Evolutionary conservation across 2,329 filamentous ascomycete species (phyloP).

Genomic region (Zymoseptoria crescenta): DNA sequence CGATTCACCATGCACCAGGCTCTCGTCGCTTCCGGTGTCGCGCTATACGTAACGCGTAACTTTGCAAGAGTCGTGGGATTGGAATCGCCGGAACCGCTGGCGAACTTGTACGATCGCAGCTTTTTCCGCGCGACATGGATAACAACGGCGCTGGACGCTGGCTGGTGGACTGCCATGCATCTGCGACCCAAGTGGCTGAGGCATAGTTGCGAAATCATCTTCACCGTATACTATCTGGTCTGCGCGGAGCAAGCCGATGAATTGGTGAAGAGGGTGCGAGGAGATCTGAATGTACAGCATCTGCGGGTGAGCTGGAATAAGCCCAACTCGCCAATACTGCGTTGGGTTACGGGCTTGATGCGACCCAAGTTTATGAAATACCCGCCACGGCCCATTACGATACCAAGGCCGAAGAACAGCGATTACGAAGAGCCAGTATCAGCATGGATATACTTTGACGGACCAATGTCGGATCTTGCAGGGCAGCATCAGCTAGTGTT

Average conservation of each 20-base stretch:
- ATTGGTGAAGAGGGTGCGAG: slow-evolving; percentile 86
- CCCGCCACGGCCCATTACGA: slow-evolving; percentile 72
- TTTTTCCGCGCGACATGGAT: slow-evolving; percentile 98
- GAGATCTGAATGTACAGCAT: slow-evolving; percentile 81
- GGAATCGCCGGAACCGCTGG: slow-evolving; percentile 85
- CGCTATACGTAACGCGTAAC: slow-evolving; percentile 85
- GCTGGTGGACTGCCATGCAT: slow-evolving; percentile 97
- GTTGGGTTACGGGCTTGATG: slow-evolving; percentile 62
- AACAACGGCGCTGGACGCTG: slow-evolving; percentile 85
- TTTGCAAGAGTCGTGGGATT: slow-evolving; percentile 87
- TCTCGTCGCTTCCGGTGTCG: slow-evolving; percentile 77
- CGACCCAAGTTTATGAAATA: slow-evolving; percentile 74
- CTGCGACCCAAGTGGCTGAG: slow-evolving; percentile 72
- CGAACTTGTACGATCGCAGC: slow-evolving; percentile 83
- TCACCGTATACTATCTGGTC: slow-evolving; percentile 83
- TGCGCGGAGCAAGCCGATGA: slow-evolving; percentile 92
- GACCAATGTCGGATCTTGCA: slow-evolving; percentile 67
- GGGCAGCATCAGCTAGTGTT: slow-evolving; percentile 71
- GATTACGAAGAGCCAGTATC: slow-evolving; percentile 75
- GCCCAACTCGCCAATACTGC: slow-evolving; percentile 76
- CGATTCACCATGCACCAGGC: slow-evolving; percentile 84
- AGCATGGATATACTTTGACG: slow-evolving; percentile 92
- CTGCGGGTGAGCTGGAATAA: slow-evolving; percentile 94
- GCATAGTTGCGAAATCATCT: slow-evolving; percentile 74
- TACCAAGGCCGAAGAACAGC: slow-evolving; percentile 70